Conservation (phyloP, 306 rosid genomes). For the Mimosa bimucronata region DNA sequence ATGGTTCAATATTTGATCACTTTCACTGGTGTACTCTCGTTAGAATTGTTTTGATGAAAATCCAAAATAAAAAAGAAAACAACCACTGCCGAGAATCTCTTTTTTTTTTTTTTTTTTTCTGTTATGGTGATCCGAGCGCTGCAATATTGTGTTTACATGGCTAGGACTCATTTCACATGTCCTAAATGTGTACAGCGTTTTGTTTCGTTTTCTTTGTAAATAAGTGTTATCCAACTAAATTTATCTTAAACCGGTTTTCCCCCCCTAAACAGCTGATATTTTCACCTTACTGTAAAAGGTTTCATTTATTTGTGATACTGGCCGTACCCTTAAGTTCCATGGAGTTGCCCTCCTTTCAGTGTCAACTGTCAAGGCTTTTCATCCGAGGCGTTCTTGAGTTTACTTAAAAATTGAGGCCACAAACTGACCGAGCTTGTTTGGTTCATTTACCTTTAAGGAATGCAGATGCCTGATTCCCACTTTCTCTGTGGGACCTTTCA, state of each 20-base stretch:
- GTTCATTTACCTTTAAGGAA: not conserved
- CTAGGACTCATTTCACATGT: not conserved
- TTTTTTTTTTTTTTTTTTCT: not conserved
- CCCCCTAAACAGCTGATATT: not conserved
- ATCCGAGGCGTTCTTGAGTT: slow-evolving; percentile 16
- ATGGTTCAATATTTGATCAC: not conserved
- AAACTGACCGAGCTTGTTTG: slow-evolving; percentile 1
- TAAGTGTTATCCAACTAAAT: not conserved
- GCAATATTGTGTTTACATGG: not conserved
- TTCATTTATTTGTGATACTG: slow-evolving; percentile 3
- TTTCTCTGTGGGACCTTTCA: not conserved
- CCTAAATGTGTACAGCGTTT: not conserved
- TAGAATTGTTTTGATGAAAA: not conserved
- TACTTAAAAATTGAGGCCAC: slow-evolving; percentile 9
- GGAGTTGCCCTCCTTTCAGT: slow-evolving; percentile 13
- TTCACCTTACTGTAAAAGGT: not conserved
- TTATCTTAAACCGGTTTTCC: not conserved
- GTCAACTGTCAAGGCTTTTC: slow-evolving; percentile 20
- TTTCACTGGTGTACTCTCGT: slow-evolving; percentile 15
- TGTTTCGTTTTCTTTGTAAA: not conserved
- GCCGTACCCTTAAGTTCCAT: slow-evolving; percentile 1
- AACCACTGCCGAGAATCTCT: slow-evolving; percentile 3
- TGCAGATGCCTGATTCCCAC: not conserved
- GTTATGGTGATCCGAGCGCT: not conserved
- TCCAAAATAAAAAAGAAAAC: not conserved